Evolutionary conservation across 1,139 yeast genomes (phyloP).

Genomic region (Magnusiomyces suaveolens): DNA sequence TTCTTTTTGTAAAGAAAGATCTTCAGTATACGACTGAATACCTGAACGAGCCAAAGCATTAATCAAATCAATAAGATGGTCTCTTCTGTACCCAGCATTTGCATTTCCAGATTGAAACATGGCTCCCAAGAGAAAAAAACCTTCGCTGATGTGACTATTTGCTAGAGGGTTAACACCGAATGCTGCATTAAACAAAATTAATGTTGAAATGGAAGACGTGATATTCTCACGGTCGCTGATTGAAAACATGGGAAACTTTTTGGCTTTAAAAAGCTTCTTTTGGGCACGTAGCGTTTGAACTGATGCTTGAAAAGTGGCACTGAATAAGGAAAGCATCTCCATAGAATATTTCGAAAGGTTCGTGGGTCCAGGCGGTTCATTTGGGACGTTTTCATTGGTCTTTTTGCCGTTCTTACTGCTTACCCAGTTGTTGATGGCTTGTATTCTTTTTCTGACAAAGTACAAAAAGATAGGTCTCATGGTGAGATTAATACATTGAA

Average conservation of each 20-base stretch:
- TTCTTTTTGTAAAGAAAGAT: neutral
- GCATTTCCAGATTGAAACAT: conserved; percentile 64
- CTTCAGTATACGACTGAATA: neutral
- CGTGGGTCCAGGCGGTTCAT: conserved; percentile 34
- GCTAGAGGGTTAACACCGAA: conserved; percentile 79
- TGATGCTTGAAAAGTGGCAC: conserved; percentile 78
- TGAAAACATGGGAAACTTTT: conserved; percentile 67
- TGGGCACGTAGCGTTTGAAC: conserved; percentile 66
- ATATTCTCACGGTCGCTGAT: conserved; percentile 84
- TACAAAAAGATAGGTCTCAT: conserved; percentile 73
- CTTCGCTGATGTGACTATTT: conserved; percentile 61
- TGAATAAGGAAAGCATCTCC: conserved; percentile 56
- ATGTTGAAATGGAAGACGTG: conserved; percentile 71
- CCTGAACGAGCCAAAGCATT: conserved; percentile 16
- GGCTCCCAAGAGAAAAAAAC: conserved; percentile 55
- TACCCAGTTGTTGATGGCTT: conserved; percentile 40
- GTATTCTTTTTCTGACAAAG: conserved; percentile 59
- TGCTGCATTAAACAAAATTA: conserved; percentile 66
- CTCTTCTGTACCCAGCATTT: conserved; percentile 40
- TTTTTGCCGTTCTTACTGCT: neutral
- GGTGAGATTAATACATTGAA: conserved; percentile 75
- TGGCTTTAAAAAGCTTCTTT: conserved; percentile 38
- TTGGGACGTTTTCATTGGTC: neutral
- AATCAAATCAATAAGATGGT: conserved; percentile 17
- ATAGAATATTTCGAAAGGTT: conserved; percentile 62